Conservation (phyloP, 768 basidiomycete genomes). For the Paxillus ammoniavirescens region DNA sequence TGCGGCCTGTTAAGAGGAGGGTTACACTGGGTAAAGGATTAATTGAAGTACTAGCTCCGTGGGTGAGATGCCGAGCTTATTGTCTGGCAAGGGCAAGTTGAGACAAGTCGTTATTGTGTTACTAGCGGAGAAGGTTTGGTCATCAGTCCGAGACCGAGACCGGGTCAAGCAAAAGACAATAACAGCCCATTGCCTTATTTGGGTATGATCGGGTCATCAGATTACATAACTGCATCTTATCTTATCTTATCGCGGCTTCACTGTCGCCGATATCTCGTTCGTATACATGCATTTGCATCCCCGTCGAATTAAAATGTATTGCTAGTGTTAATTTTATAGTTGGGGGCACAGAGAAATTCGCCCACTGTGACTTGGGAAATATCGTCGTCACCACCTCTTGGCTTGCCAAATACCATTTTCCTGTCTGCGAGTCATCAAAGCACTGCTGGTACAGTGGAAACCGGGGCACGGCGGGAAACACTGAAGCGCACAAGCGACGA, state of each 20-base stretch:
- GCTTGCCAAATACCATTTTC: too few species aligned
- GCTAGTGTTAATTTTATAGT: too few species aligned
- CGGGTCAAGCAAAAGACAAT: conserved; percentile 14
- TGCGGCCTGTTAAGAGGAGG: background rate
- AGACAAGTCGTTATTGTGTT: conserved; percentile 16
- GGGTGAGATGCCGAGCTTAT: conserved; percentile 9
- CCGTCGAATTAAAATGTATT: too few species aligned
- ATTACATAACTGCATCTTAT: too few species aligned
- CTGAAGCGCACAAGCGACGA: too few species aligned
- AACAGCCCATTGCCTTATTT: background rate
- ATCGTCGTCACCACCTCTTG: background rate
- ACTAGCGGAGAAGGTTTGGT: background rate
- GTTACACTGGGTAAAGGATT: background rate
- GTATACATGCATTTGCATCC: too few species aligned
- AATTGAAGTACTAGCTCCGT: background rate
- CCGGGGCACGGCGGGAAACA: too few species aligned
- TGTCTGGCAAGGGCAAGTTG: conserved; percentile 13
- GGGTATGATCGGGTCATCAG: too few species aligned
- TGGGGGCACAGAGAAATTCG: too few species aligned
- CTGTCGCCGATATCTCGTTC: too few species aligned
- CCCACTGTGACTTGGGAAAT: too few species aligned
- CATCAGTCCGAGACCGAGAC: background rate
- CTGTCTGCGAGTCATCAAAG: background rate
- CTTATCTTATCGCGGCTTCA: too few species aligned
- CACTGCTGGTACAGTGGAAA: background rate